Evolutionary conservation across 139 green algal genomes (phyloP), one percentile per base, ranked within the genome.

Genomic region (Dunaliella primolecta): DNA sequence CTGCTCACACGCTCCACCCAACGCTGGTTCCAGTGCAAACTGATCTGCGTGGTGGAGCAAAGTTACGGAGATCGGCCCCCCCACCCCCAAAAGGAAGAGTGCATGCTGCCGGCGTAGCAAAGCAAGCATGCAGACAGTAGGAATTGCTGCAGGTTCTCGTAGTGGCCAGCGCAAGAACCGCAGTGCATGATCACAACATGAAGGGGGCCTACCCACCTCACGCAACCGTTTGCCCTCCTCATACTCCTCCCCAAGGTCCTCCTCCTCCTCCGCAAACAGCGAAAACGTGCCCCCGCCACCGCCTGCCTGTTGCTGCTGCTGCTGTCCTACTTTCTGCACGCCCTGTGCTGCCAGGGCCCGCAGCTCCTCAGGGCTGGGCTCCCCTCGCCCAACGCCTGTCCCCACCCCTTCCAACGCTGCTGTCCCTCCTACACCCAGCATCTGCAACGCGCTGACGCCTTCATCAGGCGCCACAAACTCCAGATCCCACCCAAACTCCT

Each of bases 1-100:
- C 83, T 84, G 7, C 81, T 35, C 2, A 89, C 55, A n/a, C 78
- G 81, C 23, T 36, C 31, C 2, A 72, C 82, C 90, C 88, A 92
- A 36, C 88, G 81, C 80, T 89, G 27, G 29, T 93, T 74, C 91
- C 91, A 93, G 38, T 78, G 36, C n/a, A 89, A 71, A 1, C 81
- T 85, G 82, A 81, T 85, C 82, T 84, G 81, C 29, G 75, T 78
- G n/a, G n/a, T n/a, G n/a, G n/a, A n/a, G n/a, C n/a, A n/a, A n/a
- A n/a, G n/a, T n/a, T n/a, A n/a, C n/a, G n/a, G n/a, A n/a, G n/a
- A n/a, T n/a, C n/a, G n/a, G n/a, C n/a, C n/a, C n/a, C n/a, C n/a
- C n/a, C n/a, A n/a, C n/a, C n/a, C n/a, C n/a, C n/a, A n/a, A n/a
- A n/a, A n/a, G n/a, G n/a, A n/a, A n/a, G n/a, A n/a, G n/a, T n/a